Evolutionary conservation across 352 stramenopile genomes (phyloP).

Genomic region (Globisporangium paroecandrum): DNA sequence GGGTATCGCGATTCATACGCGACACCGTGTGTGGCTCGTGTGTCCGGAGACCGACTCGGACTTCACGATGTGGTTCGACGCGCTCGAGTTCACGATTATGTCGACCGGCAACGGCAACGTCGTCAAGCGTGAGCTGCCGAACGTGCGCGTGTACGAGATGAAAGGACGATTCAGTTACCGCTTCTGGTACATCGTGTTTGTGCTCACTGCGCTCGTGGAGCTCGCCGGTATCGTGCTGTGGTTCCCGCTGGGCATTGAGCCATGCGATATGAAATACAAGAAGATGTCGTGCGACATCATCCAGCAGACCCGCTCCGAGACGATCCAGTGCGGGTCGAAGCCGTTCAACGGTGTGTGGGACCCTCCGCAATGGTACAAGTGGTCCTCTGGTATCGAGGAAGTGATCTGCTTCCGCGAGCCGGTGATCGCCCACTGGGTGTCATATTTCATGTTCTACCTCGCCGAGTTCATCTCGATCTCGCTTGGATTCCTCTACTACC

Average conservation of each 20-base stretch:
- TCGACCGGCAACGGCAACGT: slow-evolving; percentile 64
- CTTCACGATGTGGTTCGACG: slow-evolving; percentile 83
- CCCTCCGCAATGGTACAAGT: slow-evolving; percentile 65
- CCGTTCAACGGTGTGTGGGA: slow-evolving; percentile 76
- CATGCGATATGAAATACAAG: slow-evolving; percentile 62
- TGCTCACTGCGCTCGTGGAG: slow-evolving; percentile 62
- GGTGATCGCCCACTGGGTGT: slow-evolving; percentile 54
- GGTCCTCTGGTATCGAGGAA: slow-evolving; percentile 49
- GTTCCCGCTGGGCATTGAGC: slow-evolving; percentile 60
- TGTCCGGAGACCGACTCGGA: slow-evolving; percentile 79
- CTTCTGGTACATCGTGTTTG: slow-evolving; percentile 70
- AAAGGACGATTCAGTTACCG: slow-evolving; percentile 69
- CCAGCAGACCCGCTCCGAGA: slow-evolving; percentile 44
- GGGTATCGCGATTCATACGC: slow-evolving; percentile 75
- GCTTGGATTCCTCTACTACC: slow-evolving; percentile 67
- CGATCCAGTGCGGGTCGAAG: slow-evolving; percentile 43
- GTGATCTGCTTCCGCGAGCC: slow-evolving; percentile 67
- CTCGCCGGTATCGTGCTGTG: slow-evolving; percentile 42
- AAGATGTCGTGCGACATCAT: slow-evolving; percentile 49
- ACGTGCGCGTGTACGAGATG: slow-evolving; percentile 76
- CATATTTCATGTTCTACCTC: slow-evolving; percentile 73
- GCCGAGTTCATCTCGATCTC: slow-evolving; percentile 72
- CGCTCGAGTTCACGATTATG: slow-evolving; percentile 75
- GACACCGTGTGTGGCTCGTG: slow-evolving; percentile 67
- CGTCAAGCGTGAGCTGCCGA: slow-evolving; percentile 74